These are phyloP conservation scores for Pseudozyma pruni DNA, from an alignment of 1,284 basidiomycete species.

Conservation along the genomic window DNA sequence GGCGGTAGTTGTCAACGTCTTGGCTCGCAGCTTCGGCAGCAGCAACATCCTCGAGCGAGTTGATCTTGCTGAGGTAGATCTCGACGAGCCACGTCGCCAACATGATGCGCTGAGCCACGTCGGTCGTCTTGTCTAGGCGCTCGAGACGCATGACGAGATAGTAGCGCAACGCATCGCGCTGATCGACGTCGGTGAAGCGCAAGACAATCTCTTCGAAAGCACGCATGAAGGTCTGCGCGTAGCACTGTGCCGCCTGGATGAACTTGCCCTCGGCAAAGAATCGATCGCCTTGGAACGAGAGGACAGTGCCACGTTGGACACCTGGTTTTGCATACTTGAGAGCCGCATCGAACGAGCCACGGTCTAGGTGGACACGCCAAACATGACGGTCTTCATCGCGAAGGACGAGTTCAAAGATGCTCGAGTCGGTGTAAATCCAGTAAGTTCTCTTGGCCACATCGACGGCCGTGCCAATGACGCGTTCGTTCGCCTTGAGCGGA, in stretches of 20 bases:
- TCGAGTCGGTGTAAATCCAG: constrained; percentile 92
- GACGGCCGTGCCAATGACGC: constrained; percentile 58
- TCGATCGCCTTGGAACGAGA: constrained; percentile 85
- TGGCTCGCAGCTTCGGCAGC: constrained; percentile 81
- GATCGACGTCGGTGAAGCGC: constrained; percentile 86
- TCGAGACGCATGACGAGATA: constrained; percentile 90
- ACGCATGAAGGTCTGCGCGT: constrained; percentile 77
- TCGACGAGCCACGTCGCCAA: constrained; percentile 98
- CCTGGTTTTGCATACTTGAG: constrained; percentile 84
- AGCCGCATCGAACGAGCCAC: constrained; percentile 80
- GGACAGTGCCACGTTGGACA: constrained; percentile 83
- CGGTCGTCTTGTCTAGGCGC: constrained; percentile 77
- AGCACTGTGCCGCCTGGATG: constrained; percentile 90
- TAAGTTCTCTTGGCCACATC: constrained; percentile 89
- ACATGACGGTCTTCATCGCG: constrained; percentile 91
- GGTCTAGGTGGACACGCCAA: constrained; percentile 89
- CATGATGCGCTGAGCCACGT: constrained; percentile 94
- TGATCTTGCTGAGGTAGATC: constrained; percentile 95
- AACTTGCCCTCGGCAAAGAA: constrained; percentile 83
- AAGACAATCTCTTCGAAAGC: constrained; percentile 90
- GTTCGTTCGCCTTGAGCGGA: constrained; percentile 54
- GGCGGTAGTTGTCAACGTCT: constrained; percentile 84
- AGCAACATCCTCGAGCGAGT: constrained; percentile 87
- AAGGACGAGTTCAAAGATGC: constrained; percentile 87
- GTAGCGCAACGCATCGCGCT: constrained; percentile 90